Percentiles rank a stretch among this genome's conserved stretches.
Evolutionary conservation across 768 basidiomycete species (phyloP).

Genomic region (Podaxis sp.): DNA sequence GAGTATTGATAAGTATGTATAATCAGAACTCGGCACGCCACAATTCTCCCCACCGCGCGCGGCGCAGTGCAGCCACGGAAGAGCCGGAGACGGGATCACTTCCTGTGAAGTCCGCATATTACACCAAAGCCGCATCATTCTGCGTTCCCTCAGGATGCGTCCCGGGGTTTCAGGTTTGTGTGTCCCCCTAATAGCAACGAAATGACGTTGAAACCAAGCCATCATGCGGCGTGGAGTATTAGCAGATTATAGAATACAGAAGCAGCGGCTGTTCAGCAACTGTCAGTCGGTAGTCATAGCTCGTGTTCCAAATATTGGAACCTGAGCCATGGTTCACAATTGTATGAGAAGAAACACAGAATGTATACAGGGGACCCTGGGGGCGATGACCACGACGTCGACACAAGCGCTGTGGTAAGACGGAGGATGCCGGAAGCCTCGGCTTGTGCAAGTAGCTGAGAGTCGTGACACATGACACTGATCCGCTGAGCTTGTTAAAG

Average conservation of each 20-base stretch:
- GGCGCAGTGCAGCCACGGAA: no score
- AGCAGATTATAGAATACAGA: neutral
- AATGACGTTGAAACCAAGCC: neutral
- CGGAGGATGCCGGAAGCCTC: neutral
- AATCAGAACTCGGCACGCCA: neutral
- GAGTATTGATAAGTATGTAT: neutral
- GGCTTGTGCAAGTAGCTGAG: neutral
- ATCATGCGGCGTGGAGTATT: neutral
- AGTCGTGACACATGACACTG: neutral
- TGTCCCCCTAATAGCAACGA: neutral
- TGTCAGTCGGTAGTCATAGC: neutral
- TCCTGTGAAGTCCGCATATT: neutral
- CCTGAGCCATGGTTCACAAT: neutral
- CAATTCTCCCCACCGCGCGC: neutral
- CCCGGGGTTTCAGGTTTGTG: neutral
- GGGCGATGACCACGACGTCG: neutral
- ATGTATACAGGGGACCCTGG: neutral
- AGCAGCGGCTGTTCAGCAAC: neutral
- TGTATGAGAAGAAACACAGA: neutral
- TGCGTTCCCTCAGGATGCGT: neutral
- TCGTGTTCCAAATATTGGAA: neutral
- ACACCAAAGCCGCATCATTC: neutral
- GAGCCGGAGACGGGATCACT: no score
- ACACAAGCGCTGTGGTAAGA: neutral
- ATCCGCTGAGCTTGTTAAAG: neutral